Evolutionary conservation across 2,329 filamentous ascomycete genomes (phyloP).

Genomic region (Didymella pinodella): DNA sequence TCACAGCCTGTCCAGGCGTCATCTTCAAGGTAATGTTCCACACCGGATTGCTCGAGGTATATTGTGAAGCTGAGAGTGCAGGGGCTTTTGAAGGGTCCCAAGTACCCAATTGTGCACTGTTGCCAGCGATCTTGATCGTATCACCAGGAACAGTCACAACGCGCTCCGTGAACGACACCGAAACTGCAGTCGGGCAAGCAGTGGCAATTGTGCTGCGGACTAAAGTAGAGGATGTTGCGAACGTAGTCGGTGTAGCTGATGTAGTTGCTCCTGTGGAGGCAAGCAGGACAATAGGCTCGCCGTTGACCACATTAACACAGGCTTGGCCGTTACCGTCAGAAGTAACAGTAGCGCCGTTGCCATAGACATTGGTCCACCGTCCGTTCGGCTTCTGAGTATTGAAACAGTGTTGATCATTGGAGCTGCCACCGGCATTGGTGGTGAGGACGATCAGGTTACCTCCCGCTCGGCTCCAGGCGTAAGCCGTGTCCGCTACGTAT

Average conservation of each 20-base stretch:
- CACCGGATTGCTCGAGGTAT: slow-evolving; percentile 56
- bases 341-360: slow-evolving; percentile 47
- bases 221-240: slow-evolving; percentile 11
- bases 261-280: slow-evolving; percentile 21
- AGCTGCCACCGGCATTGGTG: slow-evolving; percentile 54
- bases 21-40: slow-evolving; percentile 57
- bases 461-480: slow-evolving; percentile 57
- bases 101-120: slow-evolving; percentile 53
- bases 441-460: slow-evolving; percentile 58
- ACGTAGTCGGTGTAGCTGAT: slow-evolving; percentile 22
- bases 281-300: slow-evolving; percentile 55
- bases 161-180: slow-evolving; percentile 57
- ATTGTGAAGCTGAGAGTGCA: slow-evolving; percentile 53
- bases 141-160: slow-evolving; percentile 59
- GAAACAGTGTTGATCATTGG: slow-evolving; percentile 55
- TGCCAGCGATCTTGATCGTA: slow-evolving; percentile 58
- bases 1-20: slow-evolving; percentile 51
- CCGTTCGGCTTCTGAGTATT: slow-evolving; percentile 51
- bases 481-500: slow-evolving; percentile 53
- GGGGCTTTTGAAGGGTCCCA: slow-evolving; percentile 54
- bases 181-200: slow-evolving; percentile 41
- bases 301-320: slow-evolving; percentile 54
- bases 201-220: slow-evolving; percentile 7
- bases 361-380: slow-evolving; percentile 54
- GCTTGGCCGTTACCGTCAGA: slow-evolving; percentile 54